A percentile compares a stretch with the other conserved stretches of the same genome.
Conservation (phyloP, 1,284 basidiomycete genomes). For the Apiotrichum domesticum region DNA sequence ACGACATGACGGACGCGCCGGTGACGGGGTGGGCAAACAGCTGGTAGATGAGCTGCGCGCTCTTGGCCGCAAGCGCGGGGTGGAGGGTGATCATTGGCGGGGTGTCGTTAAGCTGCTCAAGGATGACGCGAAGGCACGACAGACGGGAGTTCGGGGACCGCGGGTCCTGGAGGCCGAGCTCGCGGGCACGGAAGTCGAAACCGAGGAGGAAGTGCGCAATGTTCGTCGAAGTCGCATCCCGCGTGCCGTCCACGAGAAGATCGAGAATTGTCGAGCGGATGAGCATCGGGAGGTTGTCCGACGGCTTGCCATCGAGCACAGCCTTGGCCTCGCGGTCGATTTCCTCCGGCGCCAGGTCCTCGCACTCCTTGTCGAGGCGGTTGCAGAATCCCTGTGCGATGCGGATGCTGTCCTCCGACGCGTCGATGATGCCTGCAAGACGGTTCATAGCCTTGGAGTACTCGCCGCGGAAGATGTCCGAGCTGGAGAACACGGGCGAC, state of each 20-base stretch:
- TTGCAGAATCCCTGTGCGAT: constrained; percentile 74
- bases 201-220: constrained; percentile 81
- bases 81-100: constrained; percentile 58
- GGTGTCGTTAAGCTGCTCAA: constrained; percentile 65
- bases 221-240: constrained; percentile 68
- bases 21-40: constrained; percentile 81
- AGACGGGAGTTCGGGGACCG: constrained; percentile 62
- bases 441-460: constrained; percentile 50
- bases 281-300: constrained; percentile 48
- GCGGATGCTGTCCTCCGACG: constrained; percentile 76
- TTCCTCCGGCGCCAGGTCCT: constrained; percentile 39
- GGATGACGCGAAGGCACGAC: constrained; percentile 73
- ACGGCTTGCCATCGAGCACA: constrained; percentile 22
- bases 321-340: constrained; percentile 27
- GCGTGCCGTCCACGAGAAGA: constrained; percentile 73
- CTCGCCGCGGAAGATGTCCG: constrained; percentile 58
- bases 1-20: constrained; percentile 74
- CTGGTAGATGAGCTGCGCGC: constrained; percentile 75
- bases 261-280: constrained; percentile 77
- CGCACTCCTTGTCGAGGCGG: constrained; percentile 58
- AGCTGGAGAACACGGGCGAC: constrained; percentile 52
- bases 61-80: constrained; percentile 78
- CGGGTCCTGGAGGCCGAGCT: constrained; percentile 47
- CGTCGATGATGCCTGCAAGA: constrained; percentile 72
- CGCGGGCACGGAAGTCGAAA: constrained; percentile 57